Conservation (phyloP, 2,329 filamentous ascomycete species). For the Thelonectria olida region DNA sequence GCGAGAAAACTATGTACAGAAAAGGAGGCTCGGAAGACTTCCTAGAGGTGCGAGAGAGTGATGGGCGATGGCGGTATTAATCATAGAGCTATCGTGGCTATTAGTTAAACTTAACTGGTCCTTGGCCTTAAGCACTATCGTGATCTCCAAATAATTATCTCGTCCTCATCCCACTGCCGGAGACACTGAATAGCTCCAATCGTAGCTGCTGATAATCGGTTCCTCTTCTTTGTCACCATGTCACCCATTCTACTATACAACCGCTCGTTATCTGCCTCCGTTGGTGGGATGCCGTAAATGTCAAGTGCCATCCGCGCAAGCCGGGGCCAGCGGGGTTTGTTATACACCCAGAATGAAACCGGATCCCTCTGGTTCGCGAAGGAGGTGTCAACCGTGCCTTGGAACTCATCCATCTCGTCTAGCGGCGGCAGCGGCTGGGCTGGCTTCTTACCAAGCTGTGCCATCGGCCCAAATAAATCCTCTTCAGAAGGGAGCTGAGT, state of each 20-base stretch:
- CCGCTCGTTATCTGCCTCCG: not conserved
- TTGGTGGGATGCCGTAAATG: not conserved
- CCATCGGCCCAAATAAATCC: no score
- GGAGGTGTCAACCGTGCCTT: no score
- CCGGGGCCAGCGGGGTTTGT: no score
- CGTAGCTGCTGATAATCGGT: not conserved
- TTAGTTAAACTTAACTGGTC: not conserved
- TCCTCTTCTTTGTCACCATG: not conserved
- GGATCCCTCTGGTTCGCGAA: no score
- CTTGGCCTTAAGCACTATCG: not conserved
- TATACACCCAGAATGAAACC: no score
- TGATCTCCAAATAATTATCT: not conserved
- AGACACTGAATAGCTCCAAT: not conserved
- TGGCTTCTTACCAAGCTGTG: no score
- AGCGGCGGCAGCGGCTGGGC: no score
- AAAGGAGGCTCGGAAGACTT: not conserved
- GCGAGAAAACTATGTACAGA: not conserved
- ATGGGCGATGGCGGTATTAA: no score
- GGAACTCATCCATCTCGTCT: no score
- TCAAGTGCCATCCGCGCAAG: not conserved
- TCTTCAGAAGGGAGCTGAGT: no score
- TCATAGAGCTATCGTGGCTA: no score
- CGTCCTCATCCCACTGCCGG: not conserved
- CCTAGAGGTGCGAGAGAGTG: not conserved
- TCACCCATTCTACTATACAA: not conserved